Evolutionary conservation across 78 protist genomes (phyloP).

Genomic region (Dictyostelium brefeldianum): DNA sequence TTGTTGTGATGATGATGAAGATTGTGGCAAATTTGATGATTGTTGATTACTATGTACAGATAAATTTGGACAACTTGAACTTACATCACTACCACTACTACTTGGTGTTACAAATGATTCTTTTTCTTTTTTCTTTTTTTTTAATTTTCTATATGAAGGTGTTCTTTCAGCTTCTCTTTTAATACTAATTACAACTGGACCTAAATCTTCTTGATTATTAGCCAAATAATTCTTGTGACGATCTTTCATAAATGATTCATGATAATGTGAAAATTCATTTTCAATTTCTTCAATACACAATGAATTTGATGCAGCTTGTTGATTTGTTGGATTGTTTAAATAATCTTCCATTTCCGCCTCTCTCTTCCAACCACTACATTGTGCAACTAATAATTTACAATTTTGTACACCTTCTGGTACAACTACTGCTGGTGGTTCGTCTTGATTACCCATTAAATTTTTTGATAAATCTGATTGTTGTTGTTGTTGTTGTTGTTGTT

Average conservation of each 20-base stretch:
- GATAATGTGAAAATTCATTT: conserved; percentile 66
- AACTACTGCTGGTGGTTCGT: not conserved
- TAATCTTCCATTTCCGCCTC: conserved; percentile 10
- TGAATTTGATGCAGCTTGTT: not conserved
- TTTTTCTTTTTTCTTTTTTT: conserved; percentile 54
- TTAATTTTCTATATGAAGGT: conserved; percentile 26
- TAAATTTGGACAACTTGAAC: conserved; percentile 14
- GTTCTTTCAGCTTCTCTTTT: conserved; percentile 64
- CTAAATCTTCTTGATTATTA: conserved; percentile 19
- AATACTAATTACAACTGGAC: conserved; percentile 71
- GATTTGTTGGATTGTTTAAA: not conserved
- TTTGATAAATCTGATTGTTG: not conserved
- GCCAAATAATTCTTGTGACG: conserved; percentile 62
- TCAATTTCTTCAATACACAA: conserved; percentile 51
- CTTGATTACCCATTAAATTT: not conserved
- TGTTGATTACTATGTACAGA: not conserved
- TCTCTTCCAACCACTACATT: conserved; percentile 44
- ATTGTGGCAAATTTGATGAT: too few relatives aligned
- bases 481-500: not conserved
- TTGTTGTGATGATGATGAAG: not conserved
- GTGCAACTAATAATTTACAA: not conserved
- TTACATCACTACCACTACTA: not conserved
- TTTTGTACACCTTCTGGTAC: not conserved
- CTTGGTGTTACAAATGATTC: not conserved
- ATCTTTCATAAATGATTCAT: conserved; percentile 37